Percentiles rank a stretch among this genome's conserved stretches.
These are phyloP conservation scores for Aspergillus panamensis DNA, from an alignment of 495 filamentous ascomycete genomes.

Conservation along the genomic window DNA sequence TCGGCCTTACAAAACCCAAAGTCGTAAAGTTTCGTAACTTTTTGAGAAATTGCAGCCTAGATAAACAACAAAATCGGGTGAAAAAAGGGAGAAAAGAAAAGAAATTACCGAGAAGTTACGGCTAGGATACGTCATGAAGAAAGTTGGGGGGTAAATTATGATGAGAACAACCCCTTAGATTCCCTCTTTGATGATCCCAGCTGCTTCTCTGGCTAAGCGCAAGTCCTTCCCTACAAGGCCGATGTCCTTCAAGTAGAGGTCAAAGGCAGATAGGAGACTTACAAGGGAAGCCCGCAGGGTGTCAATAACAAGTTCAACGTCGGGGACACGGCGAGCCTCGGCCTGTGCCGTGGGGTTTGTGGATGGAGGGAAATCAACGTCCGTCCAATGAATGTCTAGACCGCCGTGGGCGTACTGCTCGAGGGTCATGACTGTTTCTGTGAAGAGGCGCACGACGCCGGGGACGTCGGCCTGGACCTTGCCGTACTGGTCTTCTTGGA, in stretches of 20 bases:
- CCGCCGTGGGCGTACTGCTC: slow-evolving; percentile 58
- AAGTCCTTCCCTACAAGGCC: slow-evolving; percentile 64
- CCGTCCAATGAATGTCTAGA: slow-evolving; percentile 76
- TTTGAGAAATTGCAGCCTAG: not conserved
- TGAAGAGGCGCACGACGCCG: slow-evolving; percentile 65
- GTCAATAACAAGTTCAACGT: slow-evolving; percentile 60
- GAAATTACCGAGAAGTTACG: not conserved
- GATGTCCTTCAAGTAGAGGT: slow-evolving; percentile 62
- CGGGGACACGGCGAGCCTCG: slow-evolving; percentile 42
- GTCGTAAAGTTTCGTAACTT: slow-evolving; percentile 12
- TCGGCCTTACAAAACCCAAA: not conserved
- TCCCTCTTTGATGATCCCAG: slow-evolving; percentile 35
- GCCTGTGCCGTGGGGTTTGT: slow-evolving; percentile 40
- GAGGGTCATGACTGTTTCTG: slow-evolving; percentile 60
- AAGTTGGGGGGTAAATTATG: no score
- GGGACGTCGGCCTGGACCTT: slow-evolving; percentile 78
- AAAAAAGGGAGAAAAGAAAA: slow-evolving; percentile 16
- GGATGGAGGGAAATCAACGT: slow-evolving; percentile 54
- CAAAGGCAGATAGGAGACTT: slow-evolving; percentile 64
- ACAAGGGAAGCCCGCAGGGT: slow-evolving; percentile 57
- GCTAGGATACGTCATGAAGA: no score
- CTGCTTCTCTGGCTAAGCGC: slow-evolving; percentile 62
- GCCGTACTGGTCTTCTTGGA: slow-evolving; percentile 83
- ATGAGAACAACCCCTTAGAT: slow-evolving; percentile 17
- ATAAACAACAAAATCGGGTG: not conserved